phyloP scores from a whole-genome alignment of 2,329 filamentous ascomycete genomes.

The Phyllosticta capitalensis region DNA sequence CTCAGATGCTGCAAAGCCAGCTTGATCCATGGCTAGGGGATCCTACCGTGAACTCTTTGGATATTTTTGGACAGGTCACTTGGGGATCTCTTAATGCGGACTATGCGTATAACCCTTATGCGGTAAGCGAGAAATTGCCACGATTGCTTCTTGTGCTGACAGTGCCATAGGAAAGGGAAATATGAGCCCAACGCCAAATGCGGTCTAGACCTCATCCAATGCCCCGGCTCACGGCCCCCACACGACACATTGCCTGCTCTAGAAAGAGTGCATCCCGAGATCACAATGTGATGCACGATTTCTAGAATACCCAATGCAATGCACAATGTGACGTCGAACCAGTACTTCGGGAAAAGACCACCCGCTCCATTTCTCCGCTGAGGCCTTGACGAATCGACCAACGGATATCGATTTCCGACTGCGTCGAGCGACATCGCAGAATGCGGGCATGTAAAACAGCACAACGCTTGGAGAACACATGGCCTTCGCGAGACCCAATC shows the following conservation, averaged over 20 bases:
- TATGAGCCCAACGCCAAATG: background rate
- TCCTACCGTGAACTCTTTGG: slow-evolving; percentile 4
- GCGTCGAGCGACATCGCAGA: background rate
- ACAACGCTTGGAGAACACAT: background rate
- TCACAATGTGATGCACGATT: background rate
- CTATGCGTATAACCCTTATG: background rate
- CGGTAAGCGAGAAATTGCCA: background rate
- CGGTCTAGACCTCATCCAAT: too few species aligned
- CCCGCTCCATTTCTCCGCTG: background rate
- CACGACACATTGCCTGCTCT: too few species aligned
- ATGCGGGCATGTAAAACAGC: background rate
- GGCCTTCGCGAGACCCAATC: too few species aligned
- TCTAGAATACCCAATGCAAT: background rate
- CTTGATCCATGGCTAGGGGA: slow-evolving; percentile 2
- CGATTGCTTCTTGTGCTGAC: background rate
- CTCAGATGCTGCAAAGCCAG: background rate
- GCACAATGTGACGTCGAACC: background rate
- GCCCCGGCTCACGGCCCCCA: too few species aligned
- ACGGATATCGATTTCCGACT: background rate
- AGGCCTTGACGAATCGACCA: background rate
- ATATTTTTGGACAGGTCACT: slow-evolving; percentile 6
- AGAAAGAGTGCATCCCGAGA: too few species aligned
- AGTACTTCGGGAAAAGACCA: background rate
- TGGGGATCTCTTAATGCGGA: slow-evolving; percentile 6
- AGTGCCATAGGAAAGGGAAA: background rate